phyloP scores from a whole-genome alignment of 2,329 filamentous ascomycete genomes.

The Sordariomycetes sp. region DNA sequence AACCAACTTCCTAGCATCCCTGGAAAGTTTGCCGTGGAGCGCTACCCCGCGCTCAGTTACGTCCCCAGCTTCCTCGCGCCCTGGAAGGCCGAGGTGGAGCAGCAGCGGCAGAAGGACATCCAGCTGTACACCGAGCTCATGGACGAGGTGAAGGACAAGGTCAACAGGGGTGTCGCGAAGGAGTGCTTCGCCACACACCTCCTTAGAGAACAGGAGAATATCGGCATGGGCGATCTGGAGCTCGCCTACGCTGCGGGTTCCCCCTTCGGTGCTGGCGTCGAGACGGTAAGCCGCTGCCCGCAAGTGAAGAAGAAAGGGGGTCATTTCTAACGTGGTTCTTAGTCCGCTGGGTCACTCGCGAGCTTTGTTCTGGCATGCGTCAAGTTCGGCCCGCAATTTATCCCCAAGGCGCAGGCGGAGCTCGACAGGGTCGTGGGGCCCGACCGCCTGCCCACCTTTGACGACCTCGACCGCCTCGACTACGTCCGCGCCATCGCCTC shows the following conservation, averaged over 20 bases:
- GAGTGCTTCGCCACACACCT: conserved; percentile 32
- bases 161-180: conserved; percentile 17
- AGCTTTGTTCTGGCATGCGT: conserved; percentile 43
- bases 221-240: conserved; percentile 30
- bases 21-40: conserved; percentile 27
- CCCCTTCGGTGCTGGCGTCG: conserved; percentile 31
- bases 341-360: conserved; percentile 33
- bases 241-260: conserved; percentile 31
- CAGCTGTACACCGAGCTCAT: conserved; percentile 26
- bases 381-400: conserved; percentile 36
- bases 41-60: conserved; percentile 27
- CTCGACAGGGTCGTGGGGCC: conserved; percentile 25
- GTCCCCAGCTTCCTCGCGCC: conserved; percentile 24
- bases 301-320: background rate
- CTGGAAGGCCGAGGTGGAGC: conserved; percentile 25
- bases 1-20: conserved; percentile 4
- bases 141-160: conserved; percentile 25
- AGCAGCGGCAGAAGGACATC: conserved; percentile 16
- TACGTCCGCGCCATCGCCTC: conserved; percentile 25
- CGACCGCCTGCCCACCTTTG: conserved; percentile 23
- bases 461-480: conserved; percentile 20
- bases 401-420: conserved; percentile 30
- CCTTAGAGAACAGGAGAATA: conserved; percentile 24
- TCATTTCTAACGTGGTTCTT: background rate
- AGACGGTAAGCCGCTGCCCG: conserved; percentile 24